phyloP scores from a whole-genome alignment of 73 alveolate species.

The Paramecium sonneborni region DNA sequence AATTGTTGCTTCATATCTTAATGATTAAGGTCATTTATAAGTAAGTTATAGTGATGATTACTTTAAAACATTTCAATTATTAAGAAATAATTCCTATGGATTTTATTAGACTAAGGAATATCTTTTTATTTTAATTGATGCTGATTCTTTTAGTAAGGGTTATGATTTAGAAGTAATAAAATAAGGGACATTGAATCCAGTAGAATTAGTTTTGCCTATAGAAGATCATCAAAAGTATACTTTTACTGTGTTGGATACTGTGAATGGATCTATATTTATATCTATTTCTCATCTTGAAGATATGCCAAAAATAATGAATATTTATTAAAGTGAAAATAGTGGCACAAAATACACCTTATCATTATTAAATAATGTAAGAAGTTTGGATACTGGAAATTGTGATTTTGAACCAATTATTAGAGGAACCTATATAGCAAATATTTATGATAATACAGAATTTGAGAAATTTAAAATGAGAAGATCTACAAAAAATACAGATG shows the following conservation, averaged over 20 bases:
- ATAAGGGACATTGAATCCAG: neutral
- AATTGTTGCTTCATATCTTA: slow-evolving; percentile 12
- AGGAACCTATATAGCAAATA: slow-evolving; percentile 71
- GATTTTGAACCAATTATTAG: slow-evolving; percentile 70
- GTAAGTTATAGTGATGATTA: slow-evolving; percentile 39
- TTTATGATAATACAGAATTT: slow-evolving; percentile 33
- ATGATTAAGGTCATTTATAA: neutral
- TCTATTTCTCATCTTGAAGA: slow-evolving; percentile 44
- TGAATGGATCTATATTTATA: slow-evolving; percentile 48
- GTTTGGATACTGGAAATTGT: slow-evolving; percentile 43
- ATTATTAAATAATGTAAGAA: slow-evolving; percentile 47
- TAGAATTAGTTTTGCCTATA: slow-evolving; percentile 5
- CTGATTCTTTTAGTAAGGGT: slow-evolving; percentile 17
- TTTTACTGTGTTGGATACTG: slow-evolving; percentile 55
- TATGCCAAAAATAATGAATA: slow-evolving; percentile 49
- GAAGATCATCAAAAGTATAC: slow-evolving; percentile 41
- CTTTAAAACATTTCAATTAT: neutral
- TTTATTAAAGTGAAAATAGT: slow-evolving; percentile 36
- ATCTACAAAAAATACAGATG: slow-evolving; percentile 6
- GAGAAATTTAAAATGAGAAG: slow-evolving; percentile 46
- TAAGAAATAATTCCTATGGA: slow-evolving; percentile 17
- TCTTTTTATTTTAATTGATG: slow-evolving; percentile 23
- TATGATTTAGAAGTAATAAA: slow-evolving; percentile 53
- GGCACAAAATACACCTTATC: slow-evolving; percentile 60
- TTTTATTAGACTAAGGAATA: slow-evolving; percentile 33